phyloP scores from a whole-genome alignment of 495 filamentous ascomycete genomes.

The Chaetomium cochliodes region DNA sequence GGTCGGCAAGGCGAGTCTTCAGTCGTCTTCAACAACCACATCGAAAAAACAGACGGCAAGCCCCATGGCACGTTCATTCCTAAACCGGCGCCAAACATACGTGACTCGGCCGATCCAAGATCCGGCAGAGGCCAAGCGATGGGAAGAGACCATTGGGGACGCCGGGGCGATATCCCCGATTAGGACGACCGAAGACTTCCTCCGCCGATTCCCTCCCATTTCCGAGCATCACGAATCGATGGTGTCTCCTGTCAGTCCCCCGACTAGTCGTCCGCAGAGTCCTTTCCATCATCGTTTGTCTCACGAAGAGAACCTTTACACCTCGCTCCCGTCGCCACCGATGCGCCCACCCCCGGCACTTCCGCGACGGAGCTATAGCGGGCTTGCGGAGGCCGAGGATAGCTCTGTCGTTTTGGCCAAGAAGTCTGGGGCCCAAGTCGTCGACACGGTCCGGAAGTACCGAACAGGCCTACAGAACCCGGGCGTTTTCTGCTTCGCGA shows the following conservation, averaged over 20 bases:
- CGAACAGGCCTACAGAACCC: constrained; percentile 77
- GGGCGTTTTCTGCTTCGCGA: constrained; percentile 86
- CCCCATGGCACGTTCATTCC: constrained; percentile 23
- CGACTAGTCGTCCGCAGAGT: constrained; percentile 33
- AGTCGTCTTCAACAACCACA: constrained; percentile 33
- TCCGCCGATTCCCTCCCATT: constrained; percentile 77
- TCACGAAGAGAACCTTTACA: constrained; percentile 36
- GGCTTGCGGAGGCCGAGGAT: constrained; percentile 62
- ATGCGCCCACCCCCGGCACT: constrained; percentile 79
- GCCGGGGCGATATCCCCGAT: constrained; percentile 43
- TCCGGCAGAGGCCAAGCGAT: constrained; percentile 42
- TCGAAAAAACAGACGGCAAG: constrained; percentile 21
- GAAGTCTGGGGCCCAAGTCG: constrained; percentile 39
- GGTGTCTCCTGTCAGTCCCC: constrained; percentile 42
- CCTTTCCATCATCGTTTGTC: constrained; percentile 33
- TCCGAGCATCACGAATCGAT: constrained; percentile 73
- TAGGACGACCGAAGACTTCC: constrained; percentile 68
- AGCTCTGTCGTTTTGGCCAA: constrained; percentile 49
- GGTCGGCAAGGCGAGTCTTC: constrained; percentile 67
- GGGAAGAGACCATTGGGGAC: constrained; percentile 46
- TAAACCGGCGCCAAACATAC: constrained; percentile 28
- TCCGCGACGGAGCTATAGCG: constrained; percentile 82
- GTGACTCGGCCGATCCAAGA: constrained; percentile 34
- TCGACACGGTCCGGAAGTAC: constrained; percentile 13
- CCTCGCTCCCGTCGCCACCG: constrained; percentile 46